Evolutionary conservation across 805 yeast genomes (phyloP), one percentile per base, ranked within the genome.

Genomic region (Suhomyces pyralidae): DNA sequence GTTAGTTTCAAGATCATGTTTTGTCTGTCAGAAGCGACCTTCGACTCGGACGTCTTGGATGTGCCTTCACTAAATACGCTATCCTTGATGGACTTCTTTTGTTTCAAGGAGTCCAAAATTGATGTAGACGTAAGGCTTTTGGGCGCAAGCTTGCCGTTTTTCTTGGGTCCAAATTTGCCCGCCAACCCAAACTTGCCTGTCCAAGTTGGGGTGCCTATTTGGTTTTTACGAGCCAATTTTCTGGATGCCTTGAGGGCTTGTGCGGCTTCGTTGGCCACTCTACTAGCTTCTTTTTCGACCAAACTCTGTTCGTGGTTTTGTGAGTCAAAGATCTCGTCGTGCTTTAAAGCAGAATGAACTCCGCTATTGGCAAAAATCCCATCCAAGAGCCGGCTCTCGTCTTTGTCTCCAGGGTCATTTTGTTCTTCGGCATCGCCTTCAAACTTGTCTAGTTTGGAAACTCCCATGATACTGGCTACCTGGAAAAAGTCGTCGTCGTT

Each of bases 131-230:
- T 63, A 3, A 58, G 50, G 10, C 52, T 24, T 34, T 32, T 44
- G 20, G 44, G 34, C 5, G 43, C 30, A 7, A 26, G 28, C 22
- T 47, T 26, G 15, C 48, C 28, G n/a, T 25, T 14, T 28, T 38
- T 38, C 47, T 64, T 70, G 2, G 63, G 61, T 0, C 70, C 71
- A 28, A 75, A 68, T 58, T 76, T 80, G 1, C 97, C 97, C 0
- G 97, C 97, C 17, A 72, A 67, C 0, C 99, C 99, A 74, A 86
- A 90, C 58, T 81, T 82, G 0, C 99, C 99, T 0, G 99, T 93
- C 96, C 97, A 94, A 0, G 99, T 93, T 0, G 97, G 98, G 0
- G 87, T 84, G 4, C 96, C 96, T 28, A 92, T 75, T 24, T 61
- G 65, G 47, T 63, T 72, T 50, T 65, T 67, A 19, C 78, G 58